phyloP scores from a whole-genome alignment of 345 rosid species.

The Murraya paniculata region DNA sequence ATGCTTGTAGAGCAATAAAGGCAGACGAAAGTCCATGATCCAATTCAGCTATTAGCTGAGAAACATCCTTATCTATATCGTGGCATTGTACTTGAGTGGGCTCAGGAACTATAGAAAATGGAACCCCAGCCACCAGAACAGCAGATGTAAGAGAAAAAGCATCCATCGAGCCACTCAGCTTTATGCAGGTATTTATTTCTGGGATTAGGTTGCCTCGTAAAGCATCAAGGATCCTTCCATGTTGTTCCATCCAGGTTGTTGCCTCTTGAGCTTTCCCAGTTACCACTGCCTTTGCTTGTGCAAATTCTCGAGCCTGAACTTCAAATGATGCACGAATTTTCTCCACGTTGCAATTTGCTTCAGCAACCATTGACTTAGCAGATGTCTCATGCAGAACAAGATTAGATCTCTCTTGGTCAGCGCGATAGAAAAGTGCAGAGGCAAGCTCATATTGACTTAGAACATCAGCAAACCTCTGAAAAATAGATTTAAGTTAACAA shows the following conservation, averaged over 20 bases:
- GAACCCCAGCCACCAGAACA: conserved; percentile 75
- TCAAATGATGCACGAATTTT: conserved; percentile 63
- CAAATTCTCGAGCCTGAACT: conserved; percentile 72
- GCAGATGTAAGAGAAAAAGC: conserved; percentile 77
- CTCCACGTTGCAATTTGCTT: conserved; percentile 65
- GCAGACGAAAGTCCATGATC: conserved; percentile 70
- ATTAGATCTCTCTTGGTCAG: conserved; percentile 82
- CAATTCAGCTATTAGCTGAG: conserved; percentile 61
- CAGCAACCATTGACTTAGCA: conserved; percentile 76
- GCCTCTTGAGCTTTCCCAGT: conserved; percentile 88
- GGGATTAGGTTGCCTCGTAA: conserved; percentile 64
- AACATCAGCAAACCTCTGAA: conserved; percentile 72
- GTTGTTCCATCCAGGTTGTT: conserved; percentile 80
- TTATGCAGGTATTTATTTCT: conserved; percentile 49
- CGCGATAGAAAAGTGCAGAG: conserved; percentile 61
- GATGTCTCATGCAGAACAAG: conserved; percentile 73
- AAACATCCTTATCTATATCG: conserved; percentile 77
- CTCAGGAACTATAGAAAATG: conserved; percentile 87
- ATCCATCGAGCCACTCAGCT: conserved; percentile 44
- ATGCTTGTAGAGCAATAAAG: conserved; percentile 54
- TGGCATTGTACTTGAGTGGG: conserved; percentile 85
- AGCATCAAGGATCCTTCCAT: conserved; percentile 77
- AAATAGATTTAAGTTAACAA: conserved; percentile 24
- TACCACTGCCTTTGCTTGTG: conserved; percentile 67
- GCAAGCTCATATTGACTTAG: conserved; percentile 68